Conservation (phyloP, 2,329 filamentous ascomycete species). For the Fusarium clavum region DNA sequence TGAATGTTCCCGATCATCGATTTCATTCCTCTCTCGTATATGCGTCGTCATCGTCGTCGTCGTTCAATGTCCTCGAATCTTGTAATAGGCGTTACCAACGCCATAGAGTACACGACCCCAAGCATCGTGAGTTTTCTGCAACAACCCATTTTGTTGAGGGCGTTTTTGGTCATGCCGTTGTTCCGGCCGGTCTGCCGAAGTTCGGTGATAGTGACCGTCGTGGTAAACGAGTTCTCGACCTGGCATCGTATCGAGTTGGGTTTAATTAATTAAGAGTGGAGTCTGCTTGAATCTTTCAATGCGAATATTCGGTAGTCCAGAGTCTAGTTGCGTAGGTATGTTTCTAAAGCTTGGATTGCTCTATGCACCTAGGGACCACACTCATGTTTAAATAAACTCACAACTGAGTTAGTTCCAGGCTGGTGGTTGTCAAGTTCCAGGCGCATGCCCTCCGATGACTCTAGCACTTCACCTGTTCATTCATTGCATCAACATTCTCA, state of each 20-base stretch:
- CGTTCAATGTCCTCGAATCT: conserved; percentile 46
- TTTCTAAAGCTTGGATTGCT: not conserved
- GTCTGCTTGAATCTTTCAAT: conserved; percentile 7
- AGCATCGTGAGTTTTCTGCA: conserved; percentile 51
- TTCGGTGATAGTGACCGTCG: conserved; percentile 48
- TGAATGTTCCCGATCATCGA: conserved; percentile 21
- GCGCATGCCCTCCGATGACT: conserved; percentile 25
- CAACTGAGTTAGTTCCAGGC: not conserved
- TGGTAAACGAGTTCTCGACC: conserved; percentile 46
- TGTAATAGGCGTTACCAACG: conserved; percentile 55
- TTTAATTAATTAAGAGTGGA: conserved; percentile 11
- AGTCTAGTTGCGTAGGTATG: not conserved
- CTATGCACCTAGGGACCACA: not conserved
- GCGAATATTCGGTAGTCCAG: not conserved
- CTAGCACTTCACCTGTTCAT: conserved; percentile 15
- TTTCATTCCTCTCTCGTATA: conserved; percentile 25
- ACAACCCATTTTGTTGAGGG: conserved; percentile 40
- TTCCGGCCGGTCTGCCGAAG: conserved; percentile 28
- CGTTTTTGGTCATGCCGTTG: conserved; percentile 15
- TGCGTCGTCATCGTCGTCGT: conserved; percentile 30
- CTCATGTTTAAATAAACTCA: conserved; percentile 25
- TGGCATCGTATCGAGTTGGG: conserved; percentile 33
- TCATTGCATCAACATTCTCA: conserved; percentile 7
- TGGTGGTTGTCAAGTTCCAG: conserved; percentile 16
- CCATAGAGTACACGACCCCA: conserved; percentile 56